Conservation (phyloP, 1,284 basidiomycete species). For the Puccinia hordei region DNA sequence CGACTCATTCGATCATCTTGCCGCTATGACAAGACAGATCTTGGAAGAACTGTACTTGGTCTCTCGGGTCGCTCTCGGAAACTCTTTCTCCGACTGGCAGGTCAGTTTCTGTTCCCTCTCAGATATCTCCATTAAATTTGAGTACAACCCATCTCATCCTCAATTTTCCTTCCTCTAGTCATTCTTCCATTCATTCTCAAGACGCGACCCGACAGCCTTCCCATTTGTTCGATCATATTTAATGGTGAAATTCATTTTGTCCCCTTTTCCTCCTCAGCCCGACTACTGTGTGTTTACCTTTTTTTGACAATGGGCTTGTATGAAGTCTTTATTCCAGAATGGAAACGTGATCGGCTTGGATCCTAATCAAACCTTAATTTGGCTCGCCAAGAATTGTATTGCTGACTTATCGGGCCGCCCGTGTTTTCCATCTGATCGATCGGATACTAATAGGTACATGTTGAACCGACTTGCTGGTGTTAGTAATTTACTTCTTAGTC, state of each 20-base stretch:
- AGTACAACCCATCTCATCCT: not conserved
- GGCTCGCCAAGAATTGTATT: constrained; percentile 35
- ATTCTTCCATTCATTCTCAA: constrained; percentile 32
- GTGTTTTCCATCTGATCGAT: constrained; percentile 14
- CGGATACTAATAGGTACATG: constrained; percentile 8
- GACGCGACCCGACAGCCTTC: constrained; percentile 12
- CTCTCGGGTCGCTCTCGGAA: not conserved
- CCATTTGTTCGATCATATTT: constrained; percentile 41
- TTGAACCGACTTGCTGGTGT: constrained; percentile 31
- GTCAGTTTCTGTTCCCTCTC: constrained; percentile 15
- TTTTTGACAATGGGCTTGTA: not conserved
- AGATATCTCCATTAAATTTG: not conserved
- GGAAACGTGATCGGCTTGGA: constrained; percentile 32
- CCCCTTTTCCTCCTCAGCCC: not conserved
- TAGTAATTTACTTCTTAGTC: not conserved
- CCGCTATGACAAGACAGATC: not conserved
- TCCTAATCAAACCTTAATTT: constrained; percentile 13
- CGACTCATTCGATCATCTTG: constrained; percentile 14
- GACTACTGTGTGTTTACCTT: not conserved
- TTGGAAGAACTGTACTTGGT: constrained; percentile 18
- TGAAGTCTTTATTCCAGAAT: constrained; percentile 41
- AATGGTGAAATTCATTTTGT: constrained; percentile 6
- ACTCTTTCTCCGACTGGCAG: constrained; percentile 34
- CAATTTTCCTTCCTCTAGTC: constrained; percentile 13
- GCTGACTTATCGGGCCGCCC: constrained; percentile 18